Evolutionary conservation across 345 rosid species (phyloP).

Genomic region (Atalantia buxifolia): DNA sequence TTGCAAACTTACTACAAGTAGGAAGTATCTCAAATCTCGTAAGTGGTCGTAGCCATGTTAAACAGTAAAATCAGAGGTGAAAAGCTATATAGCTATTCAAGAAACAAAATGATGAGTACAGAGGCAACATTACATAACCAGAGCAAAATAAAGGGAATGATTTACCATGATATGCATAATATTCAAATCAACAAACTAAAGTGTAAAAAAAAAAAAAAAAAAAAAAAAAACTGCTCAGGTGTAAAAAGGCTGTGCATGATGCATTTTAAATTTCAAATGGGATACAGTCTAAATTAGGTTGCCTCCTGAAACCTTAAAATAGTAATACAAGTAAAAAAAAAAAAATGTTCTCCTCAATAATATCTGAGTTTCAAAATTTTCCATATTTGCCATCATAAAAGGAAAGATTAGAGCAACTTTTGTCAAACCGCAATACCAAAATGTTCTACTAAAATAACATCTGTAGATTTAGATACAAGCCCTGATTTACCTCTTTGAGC

Average conservation of each 20-base stretch:
- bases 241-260: neutral
- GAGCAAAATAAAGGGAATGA: neutral
- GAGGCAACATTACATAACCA: conserved; percentile 2
- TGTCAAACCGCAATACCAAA: neutral
- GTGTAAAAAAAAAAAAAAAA: neutral
- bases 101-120: neutral
- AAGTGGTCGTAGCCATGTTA: neutral
- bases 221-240: neutral
- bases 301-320: neutral
- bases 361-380: neutral
- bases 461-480: neutral
- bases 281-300: neutral
- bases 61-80: conserved; percentile 7
- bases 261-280: neutral
- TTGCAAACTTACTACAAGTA: neutral
- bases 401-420: neutral
- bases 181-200: neutral
- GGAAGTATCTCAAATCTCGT: neutral
- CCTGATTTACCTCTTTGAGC: conserved; percentile 61
- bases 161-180: neutral
- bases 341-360: neutral
- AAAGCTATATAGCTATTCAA: neutral
- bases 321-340: neutral
- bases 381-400: neutral
- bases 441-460: conserved; percentile 3